A percentile compares a stretch with the other conserved stretches of the same genome.
These are phyloP conservation scores for Xylaria sp. DNA, from an alignment of 2,329 filamentous ascomycete species.

Conservation along the genomic window DNA sequence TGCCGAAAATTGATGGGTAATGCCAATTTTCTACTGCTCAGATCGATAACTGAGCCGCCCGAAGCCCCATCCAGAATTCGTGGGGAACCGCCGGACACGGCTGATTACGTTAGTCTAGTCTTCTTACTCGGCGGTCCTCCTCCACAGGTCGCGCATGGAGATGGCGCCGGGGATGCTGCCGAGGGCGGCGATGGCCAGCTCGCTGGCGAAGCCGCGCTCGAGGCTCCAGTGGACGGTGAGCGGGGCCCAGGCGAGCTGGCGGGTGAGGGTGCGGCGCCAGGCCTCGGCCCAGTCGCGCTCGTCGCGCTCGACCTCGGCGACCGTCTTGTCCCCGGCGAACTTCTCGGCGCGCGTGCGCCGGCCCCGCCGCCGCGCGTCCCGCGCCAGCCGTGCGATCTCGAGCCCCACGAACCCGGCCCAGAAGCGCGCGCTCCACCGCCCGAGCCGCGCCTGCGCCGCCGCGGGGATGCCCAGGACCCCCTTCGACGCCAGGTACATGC, in stretches of 20 bases:
- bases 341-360: constrained; percentile 37
- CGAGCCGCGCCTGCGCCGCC: constrained; percentile 62
- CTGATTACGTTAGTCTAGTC: neutral
- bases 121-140: constrained; percentile 36
- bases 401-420: constrained; percentile 80
- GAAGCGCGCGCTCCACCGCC: constrained; percentile 73
- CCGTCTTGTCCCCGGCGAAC: constrained; percentile 47
- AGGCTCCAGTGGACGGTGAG: constrained; percentile 83
- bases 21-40: neutral
- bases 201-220: constrained; percentile 64
- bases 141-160: constrained; percentile 39
- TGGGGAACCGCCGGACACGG: neutral
- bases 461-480: constrained; percentile 65
- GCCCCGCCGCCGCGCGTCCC: constrained; percentile 47
- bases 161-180: constrained; percentile 48
- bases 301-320: constrained; percentile 35
- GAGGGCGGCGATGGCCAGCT: constrained; percentile 59
- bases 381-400: constrained; percentile 69
- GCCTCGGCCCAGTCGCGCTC: constrained; percentile 46
- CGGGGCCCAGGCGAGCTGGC: constrained; percentile 77
- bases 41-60: neutral
- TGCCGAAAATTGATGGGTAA: neutral
- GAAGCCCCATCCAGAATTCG: neutral
- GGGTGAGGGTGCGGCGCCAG: constrained; percentile 69
- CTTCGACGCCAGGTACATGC: constrained; percentile 74